Conservation (phyloP, 1,284 basidiomycete genomes). For the Peniophora sp. region DNA sequence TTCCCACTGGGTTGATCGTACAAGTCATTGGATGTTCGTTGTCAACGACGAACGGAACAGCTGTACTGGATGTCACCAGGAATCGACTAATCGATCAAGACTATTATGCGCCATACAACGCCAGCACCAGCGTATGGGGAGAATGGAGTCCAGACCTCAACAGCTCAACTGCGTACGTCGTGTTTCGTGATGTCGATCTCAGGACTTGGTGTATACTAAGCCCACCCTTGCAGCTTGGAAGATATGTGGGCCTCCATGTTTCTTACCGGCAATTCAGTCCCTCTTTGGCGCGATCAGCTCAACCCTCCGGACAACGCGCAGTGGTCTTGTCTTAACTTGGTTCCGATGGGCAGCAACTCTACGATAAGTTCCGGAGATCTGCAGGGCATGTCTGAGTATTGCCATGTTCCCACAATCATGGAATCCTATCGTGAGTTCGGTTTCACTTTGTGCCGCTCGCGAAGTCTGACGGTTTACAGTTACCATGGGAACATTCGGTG, state of each 20-base stretch:
- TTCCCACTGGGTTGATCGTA: background rate
- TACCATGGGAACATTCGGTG: background rate
- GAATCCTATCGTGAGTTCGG: background rate
- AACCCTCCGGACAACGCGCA: background rate
- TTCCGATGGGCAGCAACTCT: background rate
- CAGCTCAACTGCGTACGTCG: background rate
- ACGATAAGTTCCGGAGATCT: background rate
- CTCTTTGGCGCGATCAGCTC: background rate
- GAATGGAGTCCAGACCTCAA: background rate
- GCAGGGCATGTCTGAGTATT: background rate
- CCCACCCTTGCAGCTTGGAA: background rate
- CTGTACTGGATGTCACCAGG: background rate
- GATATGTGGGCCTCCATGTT: background rate
- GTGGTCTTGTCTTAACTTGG: background rate
- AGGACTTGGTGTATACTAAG: background rate
- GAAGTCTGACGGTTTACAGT: background rate
- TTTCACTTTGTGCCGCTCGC: no score
- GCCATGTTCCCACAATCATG: background rate
- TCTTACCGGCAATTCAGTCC: background rate
- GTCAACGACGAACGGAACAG: background rate
- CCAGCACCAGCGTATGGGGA: background rate
- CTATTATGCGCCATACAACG: background rate
- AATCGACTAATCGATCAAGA: background rate
- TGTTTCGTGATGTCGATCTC: background rate
- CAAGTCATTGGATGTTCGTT: background rate